These are phyloP conservation scores for Lagenaria siceraria DNA, from an alignment of 306 rosid genomes.

Conservation along the genomic window DNA sequence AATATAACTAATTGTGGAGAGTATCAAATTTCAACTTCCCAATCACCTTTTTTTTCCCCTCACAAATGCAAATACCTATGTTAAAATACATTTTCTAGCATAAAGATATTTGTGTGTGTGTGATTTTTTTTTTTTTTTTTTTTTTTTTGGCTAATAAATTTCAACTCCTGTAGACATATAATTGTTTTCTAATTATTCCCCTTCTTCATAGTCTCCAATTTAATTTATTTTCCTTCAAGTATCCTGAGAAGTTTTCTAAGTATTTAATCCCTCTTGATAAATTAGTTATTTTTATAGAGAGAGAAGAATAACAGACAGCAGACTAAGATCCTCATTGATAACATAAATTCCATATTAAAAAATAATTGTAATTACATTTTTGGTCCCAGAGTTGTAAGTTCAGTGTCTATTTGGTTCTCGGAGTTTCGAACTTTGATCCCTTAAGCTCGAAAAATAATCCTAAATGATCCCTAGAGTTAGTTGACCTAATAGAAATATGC, in stretches of 20 bases:
- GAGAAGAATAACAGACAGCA: background rate
- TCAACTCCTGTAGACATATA: background rate
- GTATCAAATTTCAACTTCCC: background rate
- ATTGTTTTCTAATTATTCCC: background rate
- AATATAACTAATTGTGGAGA: background rate
- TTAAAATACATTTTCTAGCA: background rate
- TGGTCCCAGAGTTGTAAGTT: background rate
- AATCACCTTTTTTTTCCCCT: background rate
- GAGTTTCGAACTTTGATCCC: background rate
- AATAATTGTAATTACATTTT: no score
- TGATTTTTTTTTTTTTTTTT: no score
- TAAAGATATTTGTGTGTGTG: background rate
- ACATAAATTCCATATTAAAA: background rate
- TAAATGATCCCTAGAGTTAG: background rate
- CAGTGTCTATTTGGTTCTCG: background rate
- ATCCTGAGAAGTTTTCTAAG: background rate
- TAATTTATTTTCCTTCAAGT: background rate
- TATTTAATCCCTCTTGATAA: background rate
- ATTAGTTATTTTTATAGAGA: background rate
- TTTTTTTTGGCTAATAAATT: background rate
- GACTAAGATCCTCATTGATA: background rate
- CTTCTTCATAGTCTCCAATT: background rate
- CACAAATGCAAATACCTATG: background rate
- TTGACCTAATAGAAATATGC: background rate
- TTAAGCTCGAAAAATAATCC: background rate